Evolutionary conservation across 1,284 basidiomycete genomes (phyloP).

Genomic region (Ganoderma resinaceum): DNA sequence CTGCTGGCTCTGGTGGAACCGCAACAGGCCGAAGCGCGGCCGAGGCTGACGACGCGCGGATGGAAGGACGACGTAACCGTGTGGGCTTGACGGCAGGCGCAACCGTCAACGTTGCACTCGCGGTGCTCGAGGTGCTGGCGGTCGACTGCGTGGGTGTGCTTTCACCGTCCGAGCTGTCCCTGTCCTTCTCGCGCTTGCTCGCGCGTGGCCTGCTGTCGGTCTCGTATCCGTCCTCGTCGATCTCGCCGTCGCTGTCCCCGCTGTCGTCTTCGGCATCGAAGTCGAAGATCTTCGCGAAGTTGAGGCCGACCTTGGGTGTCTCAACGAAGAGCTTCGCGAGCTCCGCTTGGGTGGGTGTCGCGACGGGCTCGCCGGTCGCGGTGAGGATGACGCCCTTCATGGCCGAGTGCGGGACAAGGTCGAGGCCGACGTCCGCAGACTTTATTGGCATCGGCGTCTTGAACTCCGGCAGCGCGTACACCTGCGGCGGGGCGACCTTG

Average conservation of each 20-base stretch:
- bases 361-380: conserved; percentile 70
- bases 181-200: conserved; percentile 19
- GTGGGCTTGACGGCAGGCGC: conserved; percentile 34
- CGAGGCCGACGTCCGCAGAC: conserved; percentile 25
- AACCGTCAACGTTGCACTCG: not conserved
- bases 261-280: conserved; percentile 51
- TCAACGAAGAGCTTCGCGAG: conserved; percentile 68
- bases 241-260: conserved; percentile 32
- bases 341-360: conserved; percentile 71
- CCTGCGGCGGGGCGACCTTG: conserved; percentile 26
- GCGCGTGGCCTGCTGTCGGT: conserved; percentile 32
- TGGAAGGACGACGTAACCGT: conserved; percentile 42
- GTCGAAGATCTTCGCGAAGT: conserved; percentile 80
- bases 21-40: conserved; percentile 17
- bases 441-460: conserved; percentile 49
- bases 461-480: conserved; percentile 43
- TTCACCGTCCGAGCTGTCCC: conserved; percentile 31
- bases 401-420: conserved; percentile 57
- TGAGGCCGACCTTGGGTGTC: conserved; percentile 69
- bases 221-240: conserved; percentile 37
- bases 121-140: not conserved
- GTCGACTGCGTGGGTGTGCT: conserved; percentile 34
- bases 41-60: conserved; percentile 34
- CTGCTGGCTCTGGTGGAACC: conserved; percentile 19
- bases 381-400: conserved; percentile 87